Percentiles rank a stretch among this genome's conserved stretches.
Evolutionary conservation across 2,329 filamentous ascomycete species (phyloP).

Genomic region (Aspergillus costaricaensis): DNA sequence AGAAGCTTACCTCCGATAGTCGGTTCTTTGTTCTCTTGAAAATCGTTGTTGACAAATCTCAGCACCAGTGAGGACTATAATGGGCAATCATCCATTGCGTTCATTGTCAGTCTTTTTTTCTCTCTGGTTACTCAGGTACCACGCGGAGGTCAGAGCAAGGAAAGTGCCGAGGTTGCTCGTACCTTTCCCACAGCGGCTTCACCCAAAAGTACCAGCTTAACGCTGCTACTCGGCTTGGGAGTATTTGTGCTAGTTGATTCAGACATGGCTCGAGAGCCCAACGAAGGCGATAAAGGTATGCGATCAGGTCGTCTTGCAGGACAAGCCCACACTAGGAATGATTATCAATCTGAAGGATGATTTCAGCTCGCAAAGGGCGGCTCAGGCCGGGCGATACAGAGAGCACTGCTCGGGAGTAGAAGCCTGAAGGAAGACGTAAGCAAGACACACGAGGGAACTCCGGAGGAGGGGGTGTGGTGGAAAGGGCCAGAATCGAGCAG

Average conservation of each 20-base stretch:
- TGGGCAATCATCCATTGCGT: constrained; percentile 10
- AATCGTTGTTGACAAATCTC: constrained; percentile 99
- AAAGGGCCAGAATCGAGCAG: constrained; percentile 15
- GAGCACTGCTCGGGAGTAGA: constrained; percentile 19
- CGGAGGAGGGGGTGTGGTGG: constrained; percentile 6
- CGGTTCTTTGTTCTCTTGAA: constrained; percentile 99
- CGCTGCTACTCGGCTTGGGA: constrained; percentile 97
- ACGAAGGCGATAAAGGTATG: constrained; percentile 14
- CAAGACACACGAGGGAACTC: constrained; percentile 17
- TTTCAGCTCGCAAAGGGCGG: constrained; percentile 25
- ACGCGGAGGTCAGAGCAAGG: constrained; percentile 8
- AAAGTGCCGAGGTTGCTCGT: constrained; percentile 27
- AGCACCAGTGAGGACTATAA: constrained; percentile 89
- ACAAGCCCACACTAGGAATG: constrained; percentile 21
- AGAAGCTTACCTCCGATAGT: constrained; percentile 81
- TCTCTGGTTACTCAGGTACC: constrained; percentile 21
- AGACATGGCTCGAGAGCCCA: constrained; percentile 58
- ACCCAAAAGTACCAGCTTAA: constrained; percentile 96
- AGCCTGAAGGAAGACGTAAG: constrained; percentile 25
- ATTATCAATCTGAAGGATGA: constrained; percentile 30
- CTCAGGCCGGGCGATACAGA: constrained; percentile 13
- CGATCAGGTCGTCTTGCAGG: constrained; percentile 35
- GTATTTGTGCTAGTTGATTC: constrained; percentile 66
- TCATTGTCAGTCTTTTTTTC: constrained; percentile 18
- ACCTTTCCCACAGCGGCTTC: constrained; percentile 99